Percentiles rank a stretch among this genome's conserved stretches.
These are phyloP conservation scores for Globisporangium spinosum DNA, from an alignment of 352 stramenopile species.

Conservation along the genomic window DNA sequence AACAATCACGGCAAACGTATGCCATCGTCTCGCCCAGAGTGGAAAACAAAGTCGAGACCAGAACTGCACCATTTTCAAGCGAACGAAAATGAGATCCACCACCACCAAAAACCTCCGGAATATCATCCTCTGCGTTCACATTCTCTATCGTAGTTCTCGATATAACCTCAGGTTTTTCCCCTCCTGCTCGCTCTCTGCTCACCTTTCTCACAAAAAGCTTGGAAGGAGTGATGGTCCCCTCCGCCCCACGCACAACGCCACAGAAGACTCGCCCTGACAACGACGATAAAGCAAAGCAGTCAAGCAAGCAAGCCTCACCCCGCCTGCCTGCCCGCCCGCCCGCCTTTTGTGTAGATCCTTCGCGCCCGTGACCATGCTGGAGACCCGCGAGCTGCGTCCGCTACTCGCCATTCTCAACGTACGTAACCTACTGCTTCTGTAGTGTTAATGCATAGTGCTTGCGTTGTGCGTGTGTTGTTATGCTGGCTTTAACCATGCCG, in stretches of 20 bases:
- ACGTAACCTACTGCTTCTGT: conserved; percentile 18
- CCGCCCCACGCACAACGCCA: conserved; percentile 11
- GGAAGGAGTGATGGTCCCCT: not conserved
- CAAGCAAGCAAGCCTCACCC: not conserved
- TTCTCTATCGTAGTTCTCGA: not conserved
- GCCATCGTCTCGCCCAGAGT: not conserved
- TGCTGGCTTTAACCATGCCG: not conserved
- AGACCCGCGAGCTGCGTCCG: conserved; percentile 76
- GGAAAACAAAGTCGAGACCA: not conserved
- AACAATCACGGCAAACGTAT: not conserved
- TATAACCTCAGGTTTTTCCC: conserved; percentile 3
- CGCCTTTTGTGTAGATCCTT: not conserved
- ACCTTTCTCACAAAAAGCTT: not conserved
- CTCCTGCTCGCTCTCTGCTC: not conserved
- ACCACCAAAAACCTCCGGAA: conserved; percentile 6
- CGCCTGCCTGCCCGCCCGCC: not conserved
- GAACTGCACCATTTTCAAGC: conserved; percentile 2
- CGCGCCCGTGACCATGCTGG: conserved; percentile 46
- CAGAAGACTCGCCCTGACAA: conserved; percentile 17
- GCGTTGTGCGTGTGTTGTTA: not conserved
- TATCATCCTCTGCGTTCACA: not conserved
- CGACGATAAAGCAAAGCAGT: conserved; percentile 6
- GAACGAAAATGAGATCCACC: not conserved
- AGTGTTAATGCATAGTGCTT: not conserved
- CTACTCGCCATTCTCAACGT: conserved; percentile 84